A percentile compares a stretch with the other conserved stretches of the same genome.
Conservation (phyloP, 2,329 filamentous ascomycete species). For the Cyphellophora attinorum region DNA sequence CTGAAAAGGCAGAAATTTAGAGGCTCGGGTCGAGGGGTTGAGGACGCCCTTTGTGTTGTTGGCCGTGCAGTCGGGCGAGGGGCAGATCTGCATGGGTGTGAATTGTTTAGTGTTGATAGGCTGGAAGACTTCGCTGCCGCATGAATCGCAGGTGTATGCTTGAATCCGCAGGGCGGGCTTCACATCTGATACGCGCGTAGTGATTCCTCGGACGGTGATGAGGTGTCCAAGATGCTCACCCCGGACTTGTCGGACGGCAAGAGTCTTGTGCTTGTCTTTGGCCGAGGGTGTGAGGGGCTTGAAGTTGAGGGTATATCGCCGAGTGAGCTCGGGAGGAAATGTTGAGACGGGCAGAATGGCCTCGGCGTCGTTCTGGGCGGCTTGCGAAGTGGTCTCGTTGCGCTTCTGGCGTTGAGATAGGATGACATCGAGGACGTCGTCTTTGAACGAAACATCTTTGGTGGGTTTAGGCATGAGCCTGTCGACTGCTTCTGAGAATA, state of each 20-base stretch:
- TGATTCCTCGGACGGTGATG: constrained; percentile 89
- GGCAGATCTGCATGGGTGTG: constrained; percentile 74
- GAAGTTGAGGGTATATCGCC: constrained; percentile 92
- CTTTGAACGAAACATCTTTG: constrained; percentile 82
- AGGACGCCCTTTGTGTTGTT: constrained; percentile 92
- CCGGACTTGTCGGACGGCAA: constrained; percentile 88
- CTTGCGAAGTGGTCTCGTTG: constrained; percentile 65
- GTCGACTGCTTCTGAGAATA: constrained; percentile 81
- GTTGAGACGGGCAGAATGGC: constrained; percentile 59
- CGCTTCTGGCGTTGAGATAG: constrained; percentile 83
- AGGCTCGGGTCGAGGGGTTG: constrained; percentile 87
- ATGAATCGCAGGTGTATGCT: constrained; percentile 94
- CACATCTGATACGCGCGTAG: constrained; percentile 91
- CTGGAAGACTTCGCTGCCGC: constrained; percentile 95
- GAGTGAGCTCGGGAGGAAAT: constrained; percentile 84
- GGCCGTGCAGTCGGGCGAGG: constrained; percentile 76
- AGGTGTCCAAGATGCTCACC: constrained; percentile 88
- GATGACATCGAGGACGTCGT: constrained; percentile 92
- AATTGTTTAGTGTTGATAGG: constrained; percentile 87
- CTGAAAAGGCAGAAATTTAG: constrained; percentile 95
- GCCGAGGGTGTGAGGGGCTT: constrained; percentile 73
- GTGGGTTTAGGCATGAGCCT: constrained; percentile 71
- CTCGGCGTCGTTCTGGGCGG: constrained; percentile 57
- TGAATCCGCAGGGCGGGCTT: constrained; percentile 97
- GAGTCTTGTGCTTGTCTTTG: constrained; percentile 53